Evolutionary conservation across 2,329 filamentous ascomycete species (phyloP), one percentile per base, ranked within the genome.

Genomic region (Metarhizium robertsii): DNA sequence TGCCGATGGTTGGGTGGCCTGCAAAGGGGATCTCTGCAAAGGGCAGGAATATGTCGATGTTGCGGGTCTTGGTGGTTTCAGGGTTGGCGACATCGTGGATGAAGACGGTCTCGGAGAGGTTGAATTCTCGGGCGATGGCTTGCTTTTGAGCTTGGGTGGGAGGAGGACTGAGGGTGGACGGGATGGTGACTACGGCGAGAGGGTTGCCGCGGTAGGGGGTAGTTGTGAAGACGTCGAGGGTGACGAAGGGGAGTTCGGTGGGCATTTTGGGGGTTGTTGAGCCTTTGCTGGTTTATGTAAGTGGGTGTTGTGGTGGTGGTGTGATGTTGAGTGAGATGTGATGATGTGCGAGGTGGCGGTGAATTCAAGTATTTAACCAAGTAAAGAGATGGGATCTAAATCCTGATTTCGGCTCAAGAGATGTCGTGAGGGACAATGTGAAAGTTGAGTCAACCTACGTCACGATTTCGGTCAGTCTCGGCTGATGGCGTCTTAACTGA

Each of bases 51-150:
- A 86, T 86, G 66, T 84, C 79, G 60, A 85, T 74, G 53, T 68
- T 68, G 47, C 77, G 68, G 20, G 64, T 50, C 55, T 54, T 58
- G 57, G 70, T 63, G 54, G 66, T 65, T 13, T 60, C 56, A 25
- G 64, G 59, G 50, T 71, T 68, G 32, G 67, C 61, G 50, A 66
- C 59, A 51, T 78, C 75, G 68, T 85, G 79, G 38, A 85, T 67
- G 63, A 86, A 86, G 50, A 84, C 79, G 0, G 82, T 85, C 67
- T 85, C 82, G 52, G 79, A 83, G 62, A 83, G 78, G 67, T 83
- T 83, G 71, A 86, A 85, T 67, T 86, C 83, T 55, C 74, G 71
- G 47, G 83, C 81, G 58, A 86, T 78, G 58, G 69, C 64, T 63
- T 83, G 80, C 64, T 86, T 85, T 62, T 77, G 74, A 2, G 70